These are phyloP conservation scores for Puccinia sorghi DNA, from an alignment of 1,284 basidiomycete genomes.

Conservation along the genomic window DNA sequence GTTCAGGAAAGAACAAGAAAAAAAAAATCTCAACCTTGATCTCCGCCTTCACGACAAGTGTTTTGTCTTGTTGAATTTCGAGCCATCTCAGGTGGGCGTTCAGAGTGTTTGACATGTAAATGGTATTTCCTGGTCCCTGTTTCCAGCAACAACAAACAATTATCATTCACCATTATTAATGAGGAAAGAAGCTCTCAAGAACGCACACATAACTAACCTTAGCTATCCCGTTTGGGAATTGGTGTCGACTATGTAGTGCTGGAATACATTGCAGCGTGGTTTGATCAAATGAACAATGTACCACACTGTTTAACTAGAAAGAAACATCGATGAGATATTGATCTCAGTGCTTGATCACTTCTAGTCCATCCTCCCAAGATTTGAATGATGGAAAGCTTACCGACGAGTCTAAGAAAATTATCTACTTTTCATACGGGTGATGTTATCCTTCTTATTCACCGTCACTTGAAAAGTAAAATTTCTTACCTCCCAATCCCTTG, in stretches of 20 bases:
- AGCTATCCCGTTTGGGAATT: conserved; percentile 46
- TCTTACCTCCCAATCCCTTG: conserved; percentile 26
- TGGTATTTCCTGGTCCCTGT: conserved; percentile 32
- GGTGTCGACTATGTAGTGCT: conserved; percentile 20
- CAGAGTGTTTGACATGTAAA: conserved; percentile 39
- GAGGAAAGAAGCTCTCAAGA: neutral
- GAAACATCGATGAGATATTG: neutral
- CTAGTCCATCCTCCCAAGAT: too few species aligned
- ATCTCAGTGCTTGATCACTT: neutral
- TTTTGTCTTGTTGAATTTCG: conserved; percentile 37
- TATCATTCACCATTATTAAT: neutral
- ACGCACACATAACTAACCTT: conserved; percentile 29
- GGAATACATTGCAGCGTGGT: conserved; percentile 8
- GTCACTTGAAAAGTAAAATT: neutral
- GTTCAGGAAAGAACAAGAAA: neutral
- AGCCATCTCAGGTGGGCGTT: conserved; percentile 25
- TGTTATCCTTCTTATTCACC: neutral
- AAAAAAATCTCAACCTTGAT: conserved; percentile 38
- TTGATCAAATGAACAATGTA: conserved; percentile 42
- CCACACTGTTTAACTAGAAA: conserved; percentile 34
- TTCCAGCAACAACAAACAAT: neutral
- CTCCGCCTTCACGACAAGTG: conserved; percentile 20
- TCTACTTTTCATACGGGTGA: neutral
- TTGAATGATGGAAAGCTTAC: too few species aligned
- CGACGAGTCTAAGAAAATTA: conserved; percentile 5